Evolutionary conservation across 2,329 filamentous ascomycete genomes (phyloP).

Genomic region (Tolypocladium pustulatum): DNA sequence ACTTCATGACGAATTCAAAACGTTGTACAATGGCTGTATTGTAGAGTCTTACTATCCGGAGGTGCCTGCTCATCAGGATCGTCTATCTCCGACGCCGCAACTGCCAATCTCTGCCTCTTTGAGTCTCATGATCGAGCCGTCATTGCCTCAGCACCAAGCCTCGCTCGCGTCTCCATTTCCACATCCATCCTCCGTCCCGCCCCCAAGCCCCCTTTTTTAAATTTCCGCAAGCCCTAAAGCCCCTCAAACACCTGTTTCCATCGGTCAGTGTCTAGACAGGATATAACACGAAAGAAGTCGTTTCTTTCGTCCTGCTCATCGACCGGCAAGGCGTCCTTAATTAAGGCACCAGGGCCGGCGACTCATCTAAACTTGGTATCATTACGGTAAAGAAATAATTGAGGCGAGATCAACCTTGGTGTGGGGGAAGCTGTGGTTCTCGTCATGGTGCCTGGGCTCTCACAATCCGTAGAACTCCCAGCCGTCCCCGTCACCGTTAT

Average conservation of each 20-base stretch:
- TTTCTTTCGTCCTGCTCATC: neutral
- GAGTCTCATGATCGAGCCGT: neutral
- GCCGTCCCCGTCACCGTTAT: conserved; percentile 34
- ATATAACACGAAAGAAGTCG: neutral
- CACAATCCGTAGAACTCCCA: conserved; percentile 58
- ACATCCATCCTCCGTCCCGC: neutral
- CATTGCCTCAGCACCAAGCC: neutral
- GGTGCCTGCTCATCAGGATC: neutral
- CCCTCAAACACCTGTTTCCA: neutral
- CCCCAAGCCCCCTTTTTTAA: neutral
- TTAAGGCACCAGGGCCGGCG: conserved; percentile 4
- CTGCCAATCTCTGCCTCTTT: neutral
- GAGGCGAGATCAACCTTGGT: neutral
- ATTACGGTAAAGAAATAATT: conserved; percentile 10
- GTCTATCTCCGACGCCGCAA: neutral
- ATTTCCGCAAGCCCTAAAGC: neutral
- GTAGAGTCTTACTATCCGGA: neutral
- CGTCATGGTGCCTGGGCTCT: conserved; percentile 7
- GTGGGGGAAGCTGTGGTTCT: neutral
- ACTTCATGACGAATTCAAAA: neutral
- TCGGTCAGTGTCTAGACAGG: conserved; percentile 3
- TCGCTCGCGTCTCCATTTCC: neutral
- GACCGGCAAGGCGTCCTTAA: neutral
- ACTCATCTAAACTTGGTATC: conserved; percentile 15
- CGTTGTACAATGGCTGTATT: neutral